Evolutionary conservation across 2,329 filamentous ascomycete genomes (phyloP).

Genomic region (Fonsecaea erecta): DNA sequence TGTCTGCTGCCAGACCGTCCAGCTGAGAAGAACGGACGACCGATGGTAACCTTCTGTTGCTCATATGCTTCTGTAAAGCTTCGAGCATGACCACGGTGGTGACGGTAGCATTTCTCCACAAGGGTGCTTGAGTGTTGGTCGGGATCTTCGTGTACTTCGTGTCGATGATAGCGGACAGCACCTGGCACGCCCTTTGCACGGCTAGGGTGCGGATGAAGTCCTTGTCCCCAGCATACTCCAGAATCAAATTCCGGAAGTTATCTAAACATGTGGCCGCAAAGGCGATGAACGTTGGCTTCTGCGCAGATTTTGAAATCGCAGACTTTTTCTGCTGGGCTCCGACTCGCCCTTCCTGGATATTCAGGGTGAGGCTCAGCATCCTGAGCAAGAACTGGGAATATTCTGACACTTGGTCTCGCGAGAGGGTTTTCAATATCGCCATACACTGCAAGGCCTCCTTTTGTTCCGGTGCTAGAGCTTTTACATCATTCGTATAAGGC

Average conservation of each 20-base stretch:
- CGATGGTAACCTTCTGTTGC: not conserved
- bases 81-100: constrained; percentile 67
- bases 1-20: constrained; percentile 37
- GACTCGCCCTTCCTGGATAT: constrained; percentile 23
- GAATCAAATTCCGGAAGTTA: constrained; percentile 22
- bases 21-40: constrained; percentile 8
- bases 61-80: constrained; percentile 43
- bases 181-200: constrained; percentile 62
- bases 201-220: constrained; percentile 20
- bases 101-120: constrained; percentile 81
- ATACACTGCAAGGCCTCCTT: constrained; percentile 28
- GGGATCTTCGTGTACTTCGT: constrained; percentile 81
- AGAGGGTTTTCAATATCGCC: constrained; percentile 35
- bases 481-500: constrained; percentile 38
- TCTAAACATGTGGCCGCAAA: constrained; percentile 60
- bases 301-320: constrained; percentile 23
- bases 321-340: constrained; percentile 20
- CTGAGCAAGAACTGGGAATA: constrained; percentile 74
- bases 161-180: constrained; percentile 70
- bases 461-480: constrained; percentile 34
- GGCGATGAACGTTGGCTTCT: constrained; percentile 79
- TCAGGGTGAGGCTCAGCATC: constrained; percentile 73
- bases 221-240: constrained; percentile 19
- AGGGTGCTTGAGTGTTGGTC: constrained; percentile 69
- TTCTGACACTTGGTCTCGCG: constrained; percentile 61